These are phyloP conservation scores for Nicotiana paniculata DNA, from an alignment of 257 asterid species.

Conservation along the genomic window DNA sequence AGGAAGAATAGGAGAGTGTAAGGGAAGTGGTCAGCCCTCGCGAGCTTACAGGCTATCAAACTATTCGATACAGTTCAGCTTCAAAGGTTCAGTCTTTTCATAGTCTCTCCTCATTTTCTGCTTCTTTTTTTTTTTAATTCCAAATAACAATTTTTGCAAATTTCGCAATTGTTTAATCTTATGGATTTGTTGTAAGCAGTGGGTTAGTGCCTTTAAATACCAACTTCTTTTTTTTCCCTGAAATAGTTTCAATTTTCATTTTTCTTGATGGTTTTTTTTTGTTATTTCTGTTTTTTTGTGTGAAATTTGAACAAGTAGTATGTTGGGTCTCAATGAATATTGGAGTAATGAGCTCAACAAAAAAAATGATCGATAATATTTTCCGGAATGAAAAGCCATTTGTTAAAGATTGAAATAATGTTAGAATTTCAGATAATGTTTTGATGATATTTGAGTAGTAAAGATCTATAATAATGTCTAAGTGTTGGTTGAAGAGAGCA, in stretches of 20 bases:
- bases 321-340: neutral
- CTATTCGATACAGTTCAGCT: neutral
- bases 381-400: no score
- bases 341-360: neutral
- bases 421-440: neutral
- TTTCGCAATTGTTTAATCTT: neutral
- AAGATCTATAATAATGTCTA: no score
- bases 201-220: no score
- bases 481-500: neutral
- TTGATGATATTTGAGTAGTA: neutral
- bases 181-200: no score
- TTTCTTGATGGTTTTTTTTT: neutral
- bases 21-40: neutral
- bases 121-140: no score
- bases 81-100: neutral
- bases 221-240: neutral
- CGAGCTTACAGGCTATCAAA: neutral
- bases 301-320: neutral
- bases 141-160: neutral
- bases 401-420: neutral
- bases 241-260: neutral
- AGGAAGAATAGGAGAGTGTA: neutral
- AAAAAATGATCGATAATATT: neutral
- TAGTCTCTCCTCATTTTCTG: neutral
- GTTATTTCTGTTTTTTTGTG: neutral